Base-by-base conservation (phyloP, 805 yeast species). In the Metschnikowia vanudenii region DNA sequence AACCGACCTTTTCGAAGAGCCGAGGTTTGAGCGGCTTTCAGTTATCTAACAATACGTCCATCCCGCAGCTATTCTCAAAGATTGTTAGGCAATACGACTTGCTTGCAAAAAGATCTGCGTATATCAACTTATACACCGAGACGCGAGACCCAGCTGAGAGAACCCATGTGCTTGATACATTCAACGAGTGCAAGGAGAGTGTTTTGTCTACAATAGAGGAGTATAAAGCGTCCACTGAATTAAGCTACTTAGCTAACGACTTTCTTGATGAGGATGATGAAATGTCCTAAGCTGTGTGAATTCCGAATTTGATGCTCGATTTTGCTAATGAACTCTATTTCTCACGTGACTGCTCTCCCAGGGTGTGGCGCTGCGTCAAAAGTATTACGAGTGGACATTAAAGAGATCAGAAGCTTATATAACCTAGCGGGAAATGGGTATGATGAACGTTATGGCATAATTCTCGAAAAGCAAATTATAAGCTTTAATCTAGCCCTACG, bases 1-100 rank as follows among this genome's bases (percentile, higher is more conserved):
- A 81, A 52, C 85, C 96, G 9, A 84, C 90, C 4, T 85, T 73
- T 54, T 54, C 56, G 69, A 8, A 66, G 67, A 33, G 52, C 14
- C 49, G 46, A 20, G 49, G 53, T 2, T 52, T 88, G 3, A 84
- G 83, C 54, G 98, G 98, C 1, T 72, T 90, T 52, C 88, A 85
- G 82, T 70, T 94, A 19, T 79, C 95, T 4, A 94, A 94, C 64
- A 81, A 87, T 43, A 84, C 97, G 0, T 80, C 90, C 1, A 80
- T 92, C 10, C 75, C 82, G 2, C 75, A 81, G 12, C 69, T 89
- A 14, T 75, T 94, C 48, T 75, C 78, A 28, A 81, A 83, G 51
- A 81, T 86, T 0, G 73, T 90, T 28, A 76, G 73, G 41, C 92
- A 90, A 56, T 94, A 84, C 63, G 97, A 92, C 56, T 78, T 82